Percentiles rank a stretch among this genome's conserved stretches.
These are phyloP conservation scores for Candida tallmaniae DNA, from an alignment of 805 yeast species.

Conservation along the genomic window DNA sequence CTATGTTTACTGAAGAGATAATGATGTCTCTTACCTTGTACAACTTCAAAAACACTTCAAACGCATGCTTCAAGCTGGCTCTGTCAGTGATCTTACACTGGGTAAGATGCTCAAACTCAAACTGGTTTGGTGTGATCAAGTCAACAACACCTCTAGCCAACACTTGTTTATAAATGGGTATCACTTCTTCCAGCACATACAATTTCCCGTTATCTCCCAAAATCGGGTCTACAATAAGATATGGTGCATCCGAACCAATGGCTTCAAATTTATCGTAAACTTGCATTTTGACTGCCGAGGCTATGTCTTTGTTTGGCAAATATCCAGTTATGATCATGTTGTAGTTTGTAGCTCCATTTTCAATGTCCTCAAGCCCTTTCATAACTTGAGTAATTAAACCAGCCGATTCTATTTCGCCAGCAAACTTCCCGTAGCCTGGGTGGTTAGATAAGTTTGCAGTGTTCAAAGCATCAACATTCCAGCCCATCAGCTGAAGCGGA, in stretches of 20 bases:
- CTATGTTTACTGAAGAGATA: constrained; percentile 51
- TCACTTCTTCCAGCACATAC: constrained; percentile 61
- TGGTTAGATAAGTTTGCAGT: constrained; percentile 67
- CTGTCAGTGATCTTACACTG: constrained; percentile 39
- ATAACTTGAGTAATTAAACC: constrained; percentile 23
- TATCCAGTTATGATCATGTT: constrained; percentile 78
- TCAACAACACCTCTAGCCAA: constrained; percentile 40
- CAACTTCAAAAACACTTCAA: constrained; percentile 36
- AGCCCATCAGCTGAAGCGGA: constrained; percentile 59
- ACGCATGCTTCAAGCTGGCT: constrained; percentile 31
- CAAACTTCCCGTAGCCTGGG: constrained; percentile 61
- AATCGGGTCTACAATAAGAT: constrained; percentile 84
- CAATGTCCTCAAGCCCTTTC: constrained; percentile 34
- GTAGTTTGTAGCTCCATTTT: constrained; percentile 33
- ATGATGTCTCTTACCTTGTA: constrained; percentile 51
- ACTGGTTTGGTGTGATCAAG: constrained; percentile 68
- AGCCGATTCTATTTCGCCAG: constrained; percentile 43
- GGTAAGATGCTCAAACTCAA: constrained; percentile 62
- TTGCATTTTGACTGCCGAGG: constrained; percentile 16
- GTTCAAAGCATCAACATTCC: constrained; percentile 66
- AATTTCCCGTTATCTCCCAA: constrained; percentile 85
- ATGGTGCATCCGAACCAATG: constrained; percentile 16
- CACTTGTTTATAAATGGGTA: constrained; percentile 49
- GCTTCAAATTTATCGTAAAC: constrained; percentile 20
- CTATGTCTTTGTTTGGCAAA: constrained; percentile 57